Percentiles rank a stretch among this genome's conserved stretches.
These are phyloP conservation scores for Hericium rajendrae DNA, from an alignment of 768 basidiomycete genomes.

Conservation along the genomic window DNA sequence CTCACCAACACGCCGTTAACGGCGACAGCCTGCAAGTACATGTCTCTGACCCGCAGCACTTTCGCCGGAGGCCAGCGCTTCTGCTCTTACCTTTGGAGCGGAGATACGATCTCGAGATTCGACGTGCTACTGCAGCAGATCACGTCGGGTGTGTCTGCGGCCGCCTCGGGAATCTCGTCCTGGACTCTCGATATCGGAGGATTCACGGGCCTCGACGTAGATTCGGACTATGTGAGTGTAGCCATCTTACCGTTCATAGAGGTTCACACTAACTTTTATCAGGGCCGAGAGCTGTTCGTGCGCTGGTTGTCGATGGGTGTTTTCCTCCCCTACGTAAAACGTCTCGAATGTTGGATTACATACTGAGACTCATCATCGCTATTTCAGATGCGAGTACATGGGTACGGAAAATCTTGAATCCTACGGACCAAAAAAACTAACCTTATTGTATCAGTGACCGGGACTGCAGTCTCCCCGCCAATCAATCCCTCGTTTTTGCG, in stretches of 20 bases:
- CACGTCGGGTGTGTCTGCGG: not conserved
- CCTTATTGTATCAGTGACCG: not conserved
- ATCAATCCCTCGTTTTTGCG: not conserved
- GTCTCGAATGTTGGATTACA: not conserved
- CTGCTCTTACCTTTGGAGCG: not conserved
- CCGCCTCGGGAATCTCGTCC: not conserved
- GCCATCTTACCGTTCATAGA: not conserved
- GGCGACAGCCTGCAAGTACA: not conserved
- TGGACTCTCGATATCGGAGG: not conserved
- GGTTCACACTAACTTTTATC: not conserved
- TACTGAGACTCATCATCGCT: not conserved
- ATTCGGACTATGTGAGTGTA: not conserved
- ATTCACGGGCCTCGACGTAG: not conserved
- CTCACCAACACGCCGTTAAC: not conserved
- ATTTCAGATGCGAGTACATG: not conserved
- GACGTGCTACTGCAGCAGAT: not conserved
- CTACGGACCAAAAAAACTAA: too few species aligned
- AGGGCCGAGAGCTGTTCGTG: not conserved
- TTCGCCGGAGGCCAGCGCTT: not conserved
- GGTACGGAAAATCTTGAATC: not conserved
- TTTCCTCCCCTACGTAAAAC: not conserved
- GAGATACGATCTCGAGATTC: not conserved
- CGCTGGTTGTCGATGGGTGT: not conserved
- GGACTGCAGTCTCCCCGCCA: not conserved
- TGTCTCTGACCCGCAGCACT: not conserved